These are phyloP conservation scores for Anthoceros angustus DNA, from an alignment of 225 moss, liverwort and hornwort genomes.

Conservation along the genomic window DNA sequence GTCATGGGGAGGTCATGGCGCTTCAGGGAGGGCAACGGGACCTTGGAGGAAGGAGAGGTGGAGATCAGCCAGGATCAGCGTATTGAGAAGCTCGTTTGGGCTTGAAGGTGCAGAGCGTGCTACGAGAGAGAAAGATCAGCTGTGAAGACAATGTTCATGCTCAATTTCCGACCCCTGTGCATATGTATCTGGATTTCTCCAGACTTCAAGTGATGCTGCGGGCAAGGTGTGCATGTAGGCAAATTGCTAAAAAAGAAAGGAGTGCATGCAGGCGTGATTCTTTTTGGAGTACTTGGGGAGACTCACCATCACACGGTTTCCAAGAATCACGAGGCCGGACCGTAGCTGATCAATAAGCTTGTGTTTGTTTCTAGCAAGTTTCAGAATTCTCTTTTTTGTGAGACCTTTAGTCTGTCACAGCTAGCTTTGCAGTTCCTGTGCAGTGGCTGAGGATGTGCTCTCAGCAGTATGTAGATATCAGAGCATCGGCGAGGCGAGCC, in stretches of 20 bases:
- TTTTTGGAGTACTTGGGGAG: neutral
- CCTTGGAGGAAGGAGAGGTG: neutral
- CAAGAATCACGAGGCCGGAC: neutral
- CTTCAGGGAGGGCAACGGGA: slow-evolving; percentile 6
- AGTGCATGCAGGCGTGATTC: neutral
- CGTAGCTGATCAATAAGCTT: neutral
- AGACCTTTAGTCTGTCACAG: neutral
- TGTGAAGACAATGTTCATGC: neutral
- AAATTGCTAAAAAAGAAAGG: neutral
- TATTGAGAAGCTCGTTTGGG: neutral
- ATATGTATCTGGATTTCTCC: neutral
- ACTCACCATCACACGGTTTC: neutral
- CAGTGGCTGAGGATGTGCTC: neutral
- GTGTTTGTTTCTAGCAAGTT: neutral
- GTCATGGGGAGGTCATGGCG: slow-evolving; percentile 7
- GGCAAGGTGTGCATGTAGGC: neutral
- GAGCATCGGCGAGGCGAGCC: neutral
- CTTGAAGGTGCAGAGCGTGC: neutral
- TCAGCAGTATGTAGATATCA: neutral
- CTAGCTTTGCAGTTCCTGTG: neutral
- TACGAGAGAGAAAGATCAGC: neutral
- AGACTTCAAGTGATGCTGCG: neutral
- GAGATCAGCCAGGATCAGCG: neutral
- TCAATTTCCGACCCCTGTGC: neutral
- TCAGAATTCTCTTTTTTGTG: neutral